Evolutionary conservation across 441 rosid genomes (phyloP), one percentile per base, ranked within the genome.

Genomic region (Arabidopsis hybrid): DNA sequence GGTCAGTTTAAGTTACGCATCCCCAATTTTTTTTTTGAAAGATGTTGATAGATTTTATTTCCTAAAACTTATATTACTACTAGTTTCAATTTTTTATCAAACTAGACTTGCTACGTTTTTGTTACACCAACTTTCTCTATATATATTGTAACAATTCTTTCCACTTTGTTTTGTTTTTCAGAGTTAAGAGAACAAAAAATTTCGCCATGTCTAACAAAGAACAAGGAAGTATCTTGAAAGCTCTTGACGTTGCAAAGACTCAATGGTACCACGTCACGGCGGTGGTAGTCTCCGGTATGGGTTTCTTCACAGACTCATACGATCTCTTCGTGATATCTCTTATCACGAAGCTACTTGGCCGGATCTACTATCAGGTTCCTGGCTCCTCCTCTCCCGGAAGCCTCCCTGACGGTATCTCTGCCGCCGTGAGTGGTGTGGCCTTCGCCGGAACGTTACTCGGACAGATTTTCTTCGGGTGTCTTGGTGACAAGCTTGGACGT

Each of bases 271-370:
- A 85, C 70, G 35, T 73, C 74, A 87, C 76, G 7, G 75, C 87
- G 16, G 78, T 83, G 18, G 62, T 87, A 17, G 73, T 83, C 73
- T 84, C 90, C 8, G 86, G 90, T 32, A 85, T 85, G 87, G 90
- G 90, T 42, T 87, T 87, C 73, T 85, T 85, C 81, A 87, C 91
- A 0, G 87, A 87, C 73, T 85, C 91, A 32, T 87, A 87, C 49
- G 89, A 87, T 45, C 82, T 87, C 53, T 85, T 87, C 29, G 82
- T 85, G 79, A 85, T 87, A 10, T 87, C 91, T 26, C 79, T 87
- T 1, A 80, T 87, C 42, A 87, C 85, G 18, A 87, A 87, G 78
- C 76, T 87, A 31, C 88, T 85, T 7, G 91, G 87, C n/a, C 84
- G 88, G 52, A 73, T 85, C 69, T 87, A 85, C 67, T 85, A 80